Percentiles rank a stretch among this genome's conserved stretches.
Evolutionary conservation across 495 filamentous ascomycete genomes (phyloP).

Genomic region (Aspergillus olivimuriae): DNA sequence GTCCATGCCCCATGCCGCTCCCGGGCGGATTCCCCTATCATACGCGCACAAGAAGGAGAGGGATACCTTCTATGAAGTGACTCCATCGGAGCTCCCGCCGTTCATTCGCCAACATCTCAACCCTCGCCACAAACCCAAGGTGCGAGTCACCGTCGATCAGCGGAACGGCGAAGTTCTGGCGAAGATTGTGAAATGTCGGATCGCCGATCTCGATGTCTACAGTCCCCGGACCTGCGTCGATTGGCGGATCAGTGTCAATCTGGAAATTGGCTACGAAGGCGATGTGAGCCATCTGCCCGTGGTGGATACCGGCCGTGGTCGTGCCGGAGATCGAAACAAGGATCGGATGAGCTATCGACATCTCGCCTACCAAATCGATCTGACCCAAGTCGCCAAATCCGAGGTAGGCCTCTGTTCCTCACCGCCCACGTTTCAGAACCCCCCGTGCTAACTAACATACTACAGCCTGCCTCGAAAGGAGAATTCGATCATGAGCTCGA

Average conservation of each 20-base stretch:
- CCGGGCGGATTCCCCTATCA: constrained; percentile 59
- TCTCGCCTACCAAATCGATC: constrained; percentile 75
- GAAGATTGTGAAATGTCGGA: constrained; percentile 80
- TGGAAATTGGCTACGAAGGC: constrained; percentile 83
- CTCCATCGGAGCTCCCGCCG: constrained; percentile 48
- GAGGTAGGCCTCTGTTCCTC: constrained; percentile 43
- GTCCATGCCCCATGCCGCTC: constrained; percentile 29
- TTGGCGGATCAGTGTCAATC: constrained; percentile 81
- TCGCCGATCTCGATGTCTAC: constrained; percentile 78
- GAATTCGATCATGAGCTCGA: constrained; percentile 85
- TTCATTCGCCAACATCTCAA: constrained; percentile 50
- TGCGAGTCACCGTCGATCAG: constrained; percentile 73
- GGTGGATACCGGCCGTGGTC: constrained; percentile 28
- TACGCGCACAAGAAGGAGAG: constrained; percentile 76
- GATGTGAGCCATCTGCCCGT: constrained; percentile 47
- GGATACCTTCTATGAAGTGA: constrained; percentile 77
- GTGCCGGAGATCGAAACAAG: constrained; percentile 64
- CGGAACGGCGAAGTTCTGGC: constrained; percentile 64
- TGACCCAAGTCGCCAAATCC: constrained; percentile 72
- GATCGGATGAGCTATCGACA: constrained; percentile 87
- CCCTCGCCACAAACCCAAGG: constrained; percentile 54
- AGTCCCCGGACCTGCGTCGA: constrained; percentile 68
- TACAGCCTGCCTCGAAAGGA: constrained; percentile 34
- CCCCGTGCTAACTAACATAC: constrained; percentile 1
- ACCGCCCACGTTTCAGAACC: neutral